phyloP scores from a whole-genome alignment of 805 yeast genomes.

The Lachancea mirantina region DNA sequence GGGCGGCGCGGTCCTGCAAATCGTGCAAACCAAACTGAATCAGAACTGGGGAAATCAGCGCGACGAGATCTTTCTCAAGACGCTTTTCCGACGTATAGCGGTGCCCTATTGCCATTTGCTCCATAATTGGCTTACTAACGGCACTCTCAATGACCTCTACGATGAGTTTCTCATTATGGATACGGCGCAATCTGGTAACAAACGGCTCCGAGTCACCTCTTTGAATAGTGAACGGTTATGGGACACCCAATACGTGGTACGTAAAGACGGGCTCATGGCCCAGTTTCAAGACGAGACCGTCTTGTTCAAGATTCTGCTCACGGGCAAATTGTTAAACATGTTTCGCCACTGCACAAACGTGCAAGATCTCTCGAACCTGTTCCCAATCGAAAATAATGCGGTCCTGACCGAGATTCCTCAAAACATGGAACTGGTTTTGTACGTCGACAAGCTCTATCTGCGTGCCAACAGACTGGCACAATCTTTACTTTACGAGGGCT shows the following conservation, averaged over 20 bases:
- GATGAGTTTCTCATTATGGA: conserved; percentile 72
- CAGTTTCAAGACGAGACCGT: conserved; percentile 49
- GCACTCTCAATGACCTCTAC: conserved; percentile 68
- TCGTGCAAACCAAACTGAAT: conserved; percentile 52
- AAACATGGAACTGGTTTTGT: conserved; percentile 43
- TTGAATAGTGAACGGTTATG: conserved; percentile 54
- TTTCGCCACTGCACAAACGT: conserved; percentile 29
- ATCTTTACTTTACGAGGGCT: conserved; percentile 54
- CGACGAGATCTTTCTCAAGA: conserved; percentile 39
- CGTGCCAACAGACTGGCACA: conserved; percentile 60
- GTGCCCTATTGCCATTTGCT: conserved; percentile 58
- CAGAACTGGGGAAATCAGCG: conserved; percentile 62
- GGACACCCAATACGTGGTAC: conserved; percentile 66
- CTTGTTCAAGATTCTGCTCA: conserved; percentile 59
- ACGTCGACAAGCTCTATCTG: conserved; percentile 52
- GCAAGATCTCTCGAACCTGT: neutral
- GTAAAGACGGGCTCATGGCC: conserved; percentile 66
- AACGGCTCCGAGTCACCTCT: conserved; percentile 7
- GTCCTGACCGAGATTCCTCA: conserved; percentile 15
- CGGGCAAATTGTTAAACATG: conserved; percentile 82
- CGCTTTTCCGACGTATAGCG: conserved; percentile 53
- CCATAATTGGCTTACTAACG: conserved; percentile 71
- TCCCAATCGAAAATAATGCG: neutral
- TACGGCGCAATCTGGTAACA: conserved; percentile 17
- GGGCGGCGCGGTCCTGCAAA: conserved; percentile 68